These are phyloP conservation scores for Naegleria fowleri DNA, from an alignment of 208 protist genomes.

Conservation along the genomic window DNA sequence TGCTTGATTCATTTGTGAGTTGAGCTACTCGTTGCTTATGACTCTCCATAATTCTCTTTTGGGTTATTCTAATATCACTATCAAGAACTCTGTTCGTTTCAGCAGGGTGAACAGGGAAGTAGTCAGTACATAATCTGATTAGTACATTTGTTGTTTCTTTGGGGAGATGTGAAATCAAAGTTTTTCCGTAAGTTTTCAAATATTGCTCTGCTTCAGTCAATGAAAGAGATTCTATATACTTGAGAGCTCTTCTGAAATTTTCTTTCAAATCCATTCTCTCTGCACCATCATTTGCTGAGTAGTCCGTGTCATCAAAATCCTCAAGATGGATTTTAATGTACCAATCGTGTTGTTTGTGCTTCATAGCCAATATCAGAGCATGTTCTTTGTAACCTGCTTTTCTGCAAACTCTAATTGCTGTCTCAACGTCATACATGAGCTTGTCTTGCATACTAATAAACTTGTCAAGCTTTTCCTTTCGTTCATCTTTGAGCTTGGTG, in stretches of 20 bases:
- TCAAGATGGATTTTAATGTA: constrained; percentile 79
- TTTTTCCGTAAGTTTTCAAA: constrained; percentile 74
- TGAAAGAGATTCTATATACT: constrained; percentile 52
- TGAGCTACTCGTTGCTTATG: neutral
- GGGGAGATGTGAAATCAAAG: constrained; percentile 50
- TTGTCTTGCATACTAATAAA: constrained; percentile 78
- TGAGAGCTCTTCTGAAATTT: constrained; percentile 56
- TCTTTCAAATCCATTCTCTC: constrained; percentile 55
- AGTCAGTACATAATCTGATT: constrained; percentile 63
- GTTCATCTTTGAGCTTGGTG: constrained; percentile 83
- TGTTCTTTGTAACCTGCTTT: constrained; percentile 76
- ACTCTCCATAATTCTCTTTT: neutral
- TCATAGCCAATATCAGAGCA: constrained; percentile 69
- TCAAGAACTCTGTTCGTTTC: neutral
- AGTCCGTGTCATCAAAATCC: constrained; percentile 48
- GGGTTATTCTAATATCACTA: neutral
- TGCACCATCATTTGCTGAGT: neutral
- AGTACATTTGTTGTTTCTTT: constrained; percentile 55
- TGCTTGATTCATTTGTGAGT: neutral
- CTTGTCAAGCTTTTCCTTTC: constrained; percentile 59
- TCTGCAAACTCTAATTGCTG: constrained; percentile 83
- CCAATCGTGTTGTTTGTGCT: constrained; percentile 66
- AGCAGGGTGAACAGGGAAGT: constrained; percentile 46
- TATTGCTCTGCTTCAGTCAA: constrained; percentile 57
- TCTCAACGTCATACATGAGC: constrained; percentile 81